A percentile compares a stretch with the other conserved stretches of the same genome.
Evolutionary conservation across 2,329 filamentous ascomycete species (phyloP).

Genomic region (Orbilia quercus): DNA sequence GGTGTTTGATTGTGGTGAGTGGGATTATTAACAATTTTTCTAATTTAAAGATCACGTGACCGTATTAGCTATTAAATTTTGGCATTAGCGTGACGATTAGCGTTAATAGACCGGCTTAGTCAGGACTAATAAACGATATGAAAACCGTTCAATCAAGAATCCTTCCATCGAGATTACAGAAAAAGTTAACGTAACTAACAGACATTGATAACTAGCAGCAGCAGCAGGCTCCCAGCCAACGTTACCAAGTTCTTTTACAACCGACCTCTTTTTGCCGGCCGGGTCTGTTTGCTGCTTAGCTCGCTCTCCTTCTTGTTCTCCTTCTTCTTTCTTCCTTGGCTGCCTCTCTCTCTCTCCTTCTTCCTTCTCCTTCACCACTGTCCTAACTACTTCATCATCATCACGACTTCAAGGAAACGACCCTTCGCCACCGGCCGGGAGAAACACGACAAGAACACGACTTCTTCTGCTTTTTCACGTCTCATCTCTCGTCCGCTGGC

Average conservation of each 20-base stretch:
- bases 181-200: constrained; percentile 1
- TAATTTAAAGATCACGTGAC: constrained; percentile 34
- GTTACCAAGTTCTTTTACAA: constrained; percentile 17
- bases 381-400: not conserved
- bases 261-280: constrained; percentile 5
- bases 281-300: constrained; percentile 15
- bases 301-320: constrained; percentile 14
- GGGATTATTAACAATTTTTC: too few species aligned
- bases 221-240: not conserved
- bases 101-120: constrained; percentile 9
- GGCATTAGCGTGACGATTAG: not conserved
- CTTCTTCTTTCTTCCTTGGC: constrained; percentile 33
- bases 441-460: constrained; percentile 26
- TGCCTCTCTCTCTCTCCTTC: constrained; percentile 25
- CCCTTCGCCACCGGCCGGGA: constrained; percentile 1
- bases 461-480: constrained; percentile 24
- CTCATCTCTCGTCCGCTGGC: constrained; percentile 2
- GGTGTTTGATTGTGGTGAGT: constrained; percentile 5
- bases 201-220: not conserved
- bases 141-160: constrained; percentile 24
- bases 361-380: not conserved
- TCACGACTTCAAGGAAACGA: constrained; percentile 17
- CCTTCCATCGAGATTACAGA: not conserved
- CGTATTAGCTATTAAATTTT: not conserved
- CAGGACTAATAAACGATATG: constrained; percentile 8